These are phyloP conservation scores for Aulographum hederae DNA, from an alignment of 2,329 filamentous ascomycete genomes.

Conservation along the genomic window DNA sequence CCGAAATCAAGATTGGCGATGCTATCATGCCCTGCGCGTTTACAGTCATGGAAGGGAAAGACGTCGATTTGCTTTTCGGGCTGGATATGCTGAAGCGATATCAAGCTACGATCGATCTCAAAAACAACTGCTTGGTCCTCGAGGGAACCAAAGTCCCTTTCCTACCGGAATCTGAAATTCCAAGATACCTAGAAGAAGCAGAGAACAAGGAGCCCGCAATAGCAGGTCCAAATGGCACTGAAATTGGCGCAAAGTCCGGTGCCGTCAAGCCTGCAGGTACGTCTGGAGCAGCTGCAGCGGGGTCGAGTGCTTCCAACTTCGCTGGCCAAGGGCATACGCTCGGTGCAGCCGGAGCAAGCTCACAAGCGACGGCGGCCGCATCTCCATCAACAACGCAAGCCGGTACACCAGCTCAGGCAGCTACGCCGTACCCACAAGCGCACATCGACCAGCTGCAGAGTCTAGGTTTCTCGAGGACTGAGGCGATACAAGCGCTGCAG, in stretches of 20 bases:
- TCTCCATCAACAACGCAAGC: slow-evolving; percentile 6
- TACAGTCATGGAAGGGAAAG: slow-evolving; percentile 98
- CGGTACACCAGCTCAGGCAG: slow-evolving; percentile 3
- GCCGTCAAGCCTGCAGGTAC: slow-evolving; percentile 41
- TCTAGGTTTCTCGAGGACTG: slow-evolving; percentile 58
- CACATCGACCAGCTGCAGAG: slow-evolving; percentile 59
- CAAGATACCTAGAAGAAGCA: slow-evolving; percentile 58
- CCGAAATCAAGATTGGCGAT: slow-evolving; percentile 81
- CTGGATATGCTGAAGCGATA: slow-evolving; percentile 95
- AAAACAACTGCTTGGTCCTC: slow-evolving; percentile 36
- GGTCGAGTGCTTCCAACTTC: slow-evolving; percentile 8
- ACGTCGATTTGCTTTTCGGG: slow-evolving; percentile 81
- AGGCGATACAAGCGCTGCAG: slow-evolving; percentile 64
- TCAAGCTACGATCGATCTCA: slow-evolving; percentile 77
- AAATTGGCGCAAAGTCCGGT: slow-evolving; percentile 69
- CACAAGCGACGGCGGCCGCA: slow-evolving; percentile 6
- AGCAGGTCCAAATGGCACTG: slow-evolving; percentile 70
- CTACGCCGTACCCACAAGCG: slow-evolving; percentile 34
- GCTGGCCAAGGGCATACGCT: slow-evolving; percentile 14
- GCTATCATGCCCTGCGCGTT: slow-evolving; percentile 86
- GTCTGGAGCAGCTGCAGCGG: slow-evolving; percentile 6
- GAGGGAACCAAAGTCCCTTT: slow-evolving; percentile 76
- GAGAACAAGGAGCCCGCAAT: slow-evolving; percentile 67
- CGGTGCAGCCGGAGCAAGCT: slow-evolving; percentile 9
- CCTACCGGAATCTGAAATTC: slow-evolving; percentile 81